phyloP scores from a whole-genome alignment of 1,284 basidiomycete species.

The Rhodotorula sp. region DNA sequence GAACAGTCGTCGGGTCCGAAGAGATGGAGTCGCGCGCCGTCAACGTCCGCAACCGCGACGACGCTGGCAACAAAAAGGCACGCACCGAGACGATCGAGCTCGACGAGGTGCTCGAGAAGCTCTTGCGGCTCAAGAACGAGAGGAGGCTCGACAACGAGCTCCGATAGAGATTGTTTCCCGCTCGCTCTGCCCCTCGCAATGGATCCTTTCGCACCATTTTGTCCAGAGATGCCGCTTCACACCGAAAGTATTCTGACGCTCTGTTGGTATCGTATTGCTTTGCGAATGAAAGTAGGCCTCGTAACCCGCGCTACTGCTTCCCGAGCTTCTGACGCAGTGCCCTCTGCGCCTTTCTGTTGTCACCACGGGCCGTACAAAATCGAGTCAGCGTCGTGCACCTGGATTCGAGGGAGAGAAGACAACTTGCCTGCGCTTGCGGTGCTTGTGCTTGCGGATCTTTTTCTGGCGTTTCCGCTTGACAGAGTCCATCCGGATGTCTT shows the following conservation, averaged over 20 bases:
- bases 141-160: constrained; percentile 62
- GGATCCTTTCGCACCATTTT: neutral
- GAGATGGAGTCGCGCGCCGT: constrained; percentile 82
- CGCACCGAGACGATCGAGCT: constrained; percentile 61
- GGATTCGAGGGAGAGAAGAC: too few relatives aligned
- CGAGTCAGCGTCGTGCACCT: neutral
- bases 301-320: constrained; percentile 19
- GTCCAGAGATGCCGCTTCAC: neutral
- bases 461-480: constrained; percentile 74
- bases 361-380: too few relatives aligned
- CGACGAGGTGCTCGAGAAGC: constrained; percentile 63
- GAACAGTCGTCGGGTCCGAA: constrained; percentile 87
- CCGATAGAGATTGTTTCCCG: constrained; percentile 5
- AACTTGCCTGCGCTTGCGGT: constrained; percentile 54
- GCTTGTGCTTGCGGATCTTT: constrained; percentile 79
- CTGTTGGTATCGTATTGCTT: neutral
- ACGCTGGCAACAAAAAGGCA: constrained; percentile 75
- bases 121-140: constrained; percentile 64
- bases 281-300: neutral
- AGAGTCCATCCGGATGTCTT: constrained; percentile 63
- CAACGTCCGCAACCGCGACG: constrained; percentile 92
- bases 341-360: constrained; percentile 39
- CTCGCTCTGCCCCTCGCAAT: neutral
- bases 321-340: constrained; percentile 37
- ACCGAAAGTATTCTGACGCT: neutral